Conservation (phyloP, 257 asterid genomes). For the Gentiana straminea region DNA sequence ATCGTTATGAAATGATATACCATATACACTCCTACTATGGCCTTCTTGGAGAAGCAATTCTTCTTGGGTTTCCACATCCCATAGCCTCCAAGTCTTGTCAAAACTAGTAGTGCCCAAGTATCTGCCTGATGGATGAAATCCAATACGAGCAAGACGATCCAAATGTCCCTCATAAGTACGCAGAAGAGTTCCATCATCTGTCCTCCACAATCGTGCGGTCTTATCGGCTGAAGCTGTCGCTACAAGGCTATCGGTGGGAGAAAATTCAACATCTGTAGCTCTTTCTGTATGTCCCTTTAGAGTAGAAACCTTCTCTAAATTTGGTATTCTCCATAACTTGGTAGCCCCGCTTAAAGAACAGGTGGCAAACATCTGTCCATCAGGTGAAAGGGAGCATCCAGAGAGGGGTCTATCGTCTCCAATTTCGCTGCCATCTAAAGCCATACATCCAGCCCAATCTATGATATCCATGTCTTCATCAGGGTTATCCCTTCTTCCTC, state of each 20-base stretch:
- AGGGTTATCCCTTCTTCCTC: slow-evolving; percentile 79
- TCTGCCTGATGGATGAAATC: slow-evolving; percentile 78
- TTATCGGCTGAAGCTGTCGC: slow-evolving; percentile 95
- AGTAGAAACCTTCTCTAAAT: slow-evolving; percentile 47
- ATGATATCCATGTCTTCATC: slow-evolving; percentile 93
- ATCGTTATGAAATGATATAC: slow-evolving; percentile 67
- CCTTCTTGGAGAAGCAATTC: slow-evolving; percentile 98
- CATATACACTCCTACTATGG: slow-evolving; percentile 92
- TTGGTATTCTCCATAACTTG: slow-evolving; percentile 75
- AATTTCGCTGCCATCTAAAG: slow-evolving; percentile 62
- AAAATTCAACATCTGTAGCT: slow-evolving; percentile 84
- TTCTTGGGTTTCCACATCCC: slow-evolving; percentile 95
- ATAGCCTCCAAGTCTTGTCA: slow-evolving; percentile 91
- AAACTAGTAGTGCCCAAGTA: slow-evolving; percentile 94
- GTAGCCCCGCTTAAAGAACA: slow-evolving; percentile 13
- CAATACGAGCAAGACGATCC: slow-evolving; percentile 89
- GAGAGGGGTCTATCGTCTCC: slow-evolving; percentile 97
- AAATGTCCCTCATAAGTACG: slow-evolving; percentile 76
- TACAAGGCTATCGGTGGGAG: slow-evolving; percentile 50
- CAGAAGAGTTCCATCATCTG: slow-evolving; percentile 58
- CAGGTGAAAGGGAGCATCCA: slow-evolving; percentile 76
- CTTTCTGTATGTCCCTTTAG: slow-evolving; percentile 87
- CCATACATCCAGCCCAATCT: slow-evolving; percentile 57
- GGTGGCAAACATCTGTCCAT: slow-evolving; percentile 87
- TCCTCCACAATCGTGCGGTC: slow-evolving; percentile 73